These are phyloP conservation scores for Lepidium africanum DNA, from an alignment of 345 rosid genomes.

Conservation along the genomic window DNA sequence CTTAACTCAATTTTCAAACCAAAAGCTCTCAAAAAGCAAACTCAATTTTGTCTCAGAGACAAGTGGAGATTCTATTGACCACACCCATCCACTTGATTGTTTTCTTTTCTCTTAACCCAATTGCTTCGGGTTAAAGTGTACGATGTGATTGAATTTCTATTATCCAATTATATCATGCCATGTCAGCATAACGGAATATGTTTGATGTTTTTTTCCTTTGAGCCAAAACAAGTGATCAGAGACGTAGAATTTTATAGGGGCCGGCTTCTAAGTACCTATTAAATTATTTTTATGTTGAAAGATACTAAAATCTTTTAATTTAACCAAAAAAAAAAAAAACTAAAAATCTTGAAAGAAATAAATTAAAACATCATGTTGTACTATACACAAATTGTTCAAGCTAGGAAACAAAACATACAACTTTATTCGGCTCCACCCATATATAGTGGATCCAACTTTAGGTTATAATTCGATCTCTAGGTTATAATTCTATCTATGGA, in stretches of 20 bases:
- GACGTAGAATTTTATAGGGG: constrained; percentile 7
- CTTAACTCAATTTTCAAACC: constrained; percentile 25
- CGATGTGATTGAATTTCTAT: constrained; percentile 22
- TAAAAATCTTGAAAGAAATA: neutral
- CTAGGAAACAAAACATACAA: constrained; percentile 2
- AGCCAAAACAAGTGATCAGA: constrained; percentile 12
- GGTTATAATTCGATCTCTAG: neutral
- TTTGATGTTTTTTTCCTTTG: constrained; percentile 15
- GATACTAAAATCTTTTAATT: neutral
- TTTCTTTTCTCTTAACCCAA: constrained; percentile 2
- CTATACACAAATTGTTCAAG: neutral
- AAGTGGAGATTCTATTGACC: constrained; percentile 34
- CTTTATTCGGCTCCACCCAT: constrained; percentile 4
- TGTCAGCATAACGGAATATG: constrained; percentile 21
- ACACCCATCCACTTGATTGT: constrained; percentile 22
- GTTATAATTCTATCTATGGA: neutral
- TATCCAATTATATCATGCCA: constrained; percentile 20
- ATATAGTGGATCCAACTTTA: neutral
- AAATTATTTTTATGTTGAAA: neutral
- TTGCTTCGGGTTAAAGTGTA: constrained; percentile 23
- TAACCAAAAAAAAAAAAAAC: no score
- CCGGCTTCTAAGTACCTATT: neutral
- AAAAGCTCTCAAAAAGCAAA: constrained; percentile 27
- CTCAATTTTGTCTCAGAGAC: constrained; percentile 14
- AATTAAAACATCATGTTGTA: neutral